Evolutionary conservation across 1,139 yeast genomes (phyloP).

Genomic region (Torulaspora pretoriensis): DNA sequence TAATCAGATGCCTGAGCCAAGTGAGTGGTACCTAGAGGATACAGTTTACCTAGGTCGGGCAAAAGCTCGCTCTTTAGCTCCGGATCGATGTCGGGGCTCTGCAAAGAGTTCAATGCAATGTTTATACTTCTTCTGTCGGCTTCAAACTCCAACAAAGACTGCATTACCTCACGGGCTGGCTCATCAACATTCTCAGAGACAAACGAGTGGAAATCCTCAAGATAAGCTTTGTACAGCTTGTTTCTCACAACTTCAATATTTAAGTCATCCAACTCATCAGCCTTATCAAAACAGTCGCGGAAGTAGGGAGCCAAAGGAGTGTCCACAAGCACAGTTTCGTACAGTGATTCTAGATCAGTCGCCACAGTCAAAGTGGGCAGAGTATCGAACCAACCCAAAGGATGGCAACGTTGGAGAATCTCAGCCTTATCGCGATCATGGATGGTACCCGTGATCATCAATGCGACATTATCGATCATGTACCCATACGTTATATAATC

Average conservation of each 20-base stretch:
- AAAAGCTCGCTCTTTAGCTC: conserved; percentile 70
- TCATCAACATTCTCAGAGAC: conserved; percentile 54
- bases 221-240: conserved; percentile 83
- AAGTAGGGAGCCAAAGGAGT: conserved; percentile 97
- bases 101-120: conserved; percentile 80
- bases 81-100: conserved; percentile 46
- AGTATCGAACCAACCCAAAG: conserved; percentile 97
- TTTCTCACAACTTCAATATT: conserved; percentile 94
- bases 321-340: conserved; percentile 91
- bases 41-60: conserved; percentile 77
- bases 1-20: conserved; percentile 74
- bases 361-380: conserved; percentile 93
- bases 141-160: conserved; percentile 72
- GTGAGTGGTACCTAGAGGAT: conserved; percentile 67
- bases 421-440: conserved; percentile 91
- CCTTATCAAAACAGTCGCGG: conserved; percentile 76
- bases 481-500: conserved; percentile 92
- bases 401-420: conserved; percentile 85
- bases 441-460: conserved; percentile 94
- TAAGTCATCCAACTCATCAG: conserved; percentile 90
- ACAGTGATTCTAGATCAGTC: conserved; percentile 86
- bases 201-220: conserved; percentile 79
- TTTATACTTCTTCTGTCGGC: conserved; percentile 94
- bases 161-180: conserved; percentile 83
- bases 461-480: conserved; percentile 96